These are phyloP conservation scores for Hordeum vulgare DNA, from an alignment of 176 grass and related monocot genomes.

Conservation along the genomic window DNA sequence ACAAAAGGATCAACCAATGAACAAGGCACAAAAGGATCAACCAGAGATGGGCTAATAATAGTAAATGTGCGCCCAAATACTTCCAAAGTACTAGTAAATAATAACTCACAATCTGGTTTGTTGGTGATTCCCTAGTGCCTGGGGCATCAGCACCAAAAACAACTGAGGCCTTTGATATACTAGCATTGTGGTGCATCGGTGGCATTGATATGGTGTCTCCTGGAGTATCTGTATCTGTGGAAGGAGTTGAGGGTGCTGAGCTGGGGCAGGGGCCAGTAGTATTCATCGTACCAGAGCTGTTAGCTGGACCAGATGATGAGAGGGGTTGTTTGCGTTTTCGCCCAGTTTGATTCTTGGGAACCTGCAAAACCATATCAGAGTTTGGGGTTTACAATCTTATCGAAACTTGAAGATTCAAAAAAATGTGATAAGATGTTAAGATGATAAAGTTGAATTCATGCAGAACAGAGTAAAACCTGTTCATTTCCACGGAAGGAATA, in stretches of 20 bases:
- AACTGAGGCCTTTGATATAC: constrained; percentile 44
- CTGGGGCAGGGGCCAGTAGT: constrained; percentile 73
- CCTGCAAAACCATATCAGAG: constrained; percentile 37
- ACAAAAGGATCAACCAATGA: constrained; percentile 5
- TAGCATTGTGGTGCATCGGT: constrained; percentile 43
- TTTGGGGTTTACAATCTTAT: not conserved
- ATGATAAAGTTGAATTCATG: not conserved
- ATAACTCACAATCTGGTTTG: constrained; percentile 62
- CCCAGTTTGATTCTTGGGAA: constrained; percentile 49
- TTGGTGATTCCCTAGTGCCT: constrained; percentile 46
- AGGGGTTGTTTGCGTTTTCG: constrained; percentile 79
- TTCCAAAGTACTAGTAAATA: constrained; percentile 1
- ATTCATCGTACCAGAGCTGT: constrained; percentile 85
- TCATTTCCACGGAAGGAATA: constrained; percentile 53
- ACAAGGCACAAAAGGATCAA: not conserved
- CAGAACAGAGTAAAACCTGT: constrained; percentile 46
- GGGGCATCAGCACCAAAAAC: constrained; percentile 41
- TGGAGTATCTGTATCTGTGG: constrained; percentile 72
- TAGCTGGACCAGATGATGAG: constrained; percentile 62
- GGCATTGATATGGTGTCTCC: constrained; percentile 71
- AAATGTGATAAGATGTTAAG: constrained; percentile 17
- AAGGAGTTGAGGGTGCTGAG: constrained; percentile 89
- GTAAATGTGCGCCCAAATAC: not conserved
- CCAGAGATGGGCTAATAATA: not conserved
- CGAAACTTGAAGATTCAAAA: not conserved